phyloP scores from a whole-genome alignment of 331 rosid species.

The Telfairia occidentalis region DNA sequence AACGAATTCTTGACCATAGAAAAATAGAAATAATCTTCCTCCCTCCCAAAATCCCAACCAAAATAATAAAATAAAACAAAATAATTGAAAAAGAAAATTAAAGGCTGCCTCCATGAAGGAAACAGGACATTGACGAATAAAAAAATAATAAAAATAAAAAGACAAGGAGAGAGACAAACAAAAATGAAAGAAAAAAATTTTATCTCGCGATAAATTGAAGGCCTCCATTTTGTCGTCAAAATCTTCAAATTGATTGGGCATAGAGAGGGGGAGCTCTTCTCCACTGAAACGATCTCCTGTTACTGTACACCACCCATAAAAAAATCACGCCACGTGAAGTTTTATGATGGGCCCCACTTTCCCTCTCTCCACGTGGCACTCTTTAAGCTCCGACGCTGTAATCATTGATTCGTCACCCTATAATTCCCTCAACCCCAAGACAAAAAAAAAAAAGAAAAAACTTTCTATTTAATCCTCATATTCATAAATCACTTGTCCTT shows the following conservation, averaged over 20 bases:
- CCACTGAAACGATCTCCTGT: not conserved
- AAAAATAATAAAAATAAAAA: not conserved
- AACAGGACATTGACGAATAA: conserved; percentile 5
- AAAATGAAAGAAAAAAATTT: not conserved
- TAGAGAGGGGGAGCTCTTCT: not conserved
- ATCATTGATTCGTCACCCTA: conserved; percentile 5
- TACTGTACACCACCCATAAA: conserved; percentile 1
- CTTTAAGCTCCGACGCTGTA: not conserved
- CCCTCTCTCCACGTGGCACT: conserved; percentile 10
- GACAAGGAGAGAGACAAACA: not conserved
- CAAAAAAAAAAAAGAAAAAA: not conserved
- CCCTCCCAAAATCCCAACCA: no score
- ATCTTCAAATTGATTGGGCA: not conserved
- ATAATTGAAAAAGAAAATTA: not conserved
- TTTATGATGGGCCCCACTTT: conserved; percentile 8
- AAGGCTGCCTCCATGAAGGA: conserved; percentile 16
- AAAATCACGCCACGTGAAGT: conserved; percentile 11
- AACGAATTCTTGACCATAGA: not conserved
- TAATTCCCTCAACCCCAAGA: not conserved
- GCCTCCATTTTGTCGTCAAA: not conserved
- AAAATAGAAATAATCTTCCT: no score
- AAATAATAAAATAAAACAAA: no score
- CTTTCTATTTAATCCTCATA: no score
- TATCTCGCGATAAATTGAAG: not conserved
- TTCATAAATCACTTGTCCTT: no score